Base-by-base conservation (phyloP, 345 rosid genomes). In the Turritis glabra region DNA sequence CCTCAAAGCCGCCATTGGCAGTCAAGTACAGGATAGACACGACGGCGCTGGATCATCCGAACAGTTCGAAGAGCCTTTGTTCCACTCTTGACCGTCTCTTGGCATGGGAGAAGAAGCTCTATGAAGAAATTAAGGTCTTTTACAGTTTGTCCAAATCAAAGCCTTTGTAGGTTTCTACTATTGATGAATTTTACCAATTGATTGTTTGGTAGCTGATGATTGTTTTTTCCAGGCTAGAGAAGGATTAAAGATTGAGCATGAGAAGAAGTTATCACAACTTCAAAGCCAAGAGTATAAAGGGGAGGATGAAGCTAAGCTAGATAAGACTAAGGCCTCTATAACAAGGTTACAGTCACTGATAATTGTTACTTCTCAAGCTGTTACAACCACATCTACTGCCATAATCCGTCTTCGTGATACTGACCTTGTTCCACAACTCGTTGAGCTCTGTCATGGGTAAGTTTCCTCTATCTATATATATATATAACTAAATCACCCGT, bases 21-120 rank as follows among this genome's bases (percentile, higher is more conserved):
- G 97, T 94, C 32, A 94, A 90, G 63, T 94, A 94, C 77, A 79
- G 81, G 78, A 69, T 94, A 1, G 93, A 94, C 66, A 73, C 93
- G 2, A 73, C 83, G 37, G 71, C 88, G 5, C 63, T 93, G 18
- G 84, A 73, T 61, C 85, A 80, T 77, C 75, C 87, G 10, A 85
- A 83, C 26, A 87, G 88, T 66, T 75, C 82, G 0, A 91, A 78
- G 84, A 90, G 98, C 51, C 97, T 94, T 41, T 94, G 91, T 74
- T 85, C 97, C 64, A 88, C 96, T 43, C 76, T 92, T 66, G 98
- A 94, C 50, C 87, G 93, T 77, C 89, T 94, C 46, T 84, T 88
- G 84, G 98, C 97, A 38, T 94, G 98, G 98, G 98, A 91, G 90
- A 88, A 90, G 84, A 94, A 94, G 79, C 90, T 91, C 17, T 94